Evolutionary conservation across 495 filamentous ascomycete species (phyloP).

Genomic region (Beverwykella pulmonaria): DNA sequence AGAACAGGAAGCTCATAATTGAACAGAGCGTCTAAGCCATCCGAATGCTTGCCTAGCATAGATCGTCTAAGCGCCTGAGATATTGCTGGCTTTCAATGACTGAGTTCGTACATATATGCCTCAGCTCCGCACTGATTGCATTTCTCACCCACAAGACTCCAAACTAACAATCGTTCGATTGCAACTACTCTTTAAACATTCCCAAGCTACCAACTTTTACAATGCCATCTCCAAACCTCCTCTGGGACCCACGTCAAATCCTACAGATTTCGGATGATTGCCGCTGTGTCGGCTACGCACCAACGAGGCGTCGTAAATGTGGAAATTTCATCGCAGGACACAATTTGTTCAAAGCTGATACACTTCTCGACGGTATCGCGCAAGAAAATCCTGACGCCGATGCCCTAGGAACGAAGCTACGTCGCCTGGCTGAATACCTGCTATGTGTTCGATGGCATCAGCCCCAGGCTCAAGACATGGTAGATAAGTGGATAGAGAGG

Average conservation of each 20-base stretch:
- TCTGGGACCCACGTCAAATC: not conserved
- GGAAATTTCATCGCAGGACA: not conserved
- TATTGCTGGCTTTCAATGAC: not conserved
- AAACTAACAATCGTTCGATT: not conserved
- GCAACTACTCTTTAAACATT: too few relatives aligned
- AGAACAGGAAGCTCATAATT: too few relatives aligned
- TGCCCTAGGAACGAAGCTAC: not conserved
- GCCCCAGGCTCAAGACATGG: not conserved
- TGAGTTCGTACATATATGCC: not conserved
- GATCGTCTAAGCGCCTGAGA: not conserved
- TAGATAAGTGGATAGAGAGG: not conserved
- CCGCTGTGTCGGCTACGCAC: slow-evolving; percentile 6
- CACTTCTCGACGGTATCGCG: not conserved
- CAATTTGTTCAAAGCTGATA: not conserved
- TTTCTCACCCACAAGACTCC: not conserved
- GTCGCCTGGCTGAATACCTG: not conserved
- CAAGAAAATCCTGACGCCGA: not conserved
- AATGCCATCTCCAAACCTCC: not conserved
- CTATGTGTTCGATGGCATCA: slow-evolving; percentile 3
- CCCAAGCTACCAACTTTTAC: not conserved
- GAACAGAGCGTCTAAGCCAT: not conserved
- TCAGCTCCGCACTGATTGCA: not conserved
- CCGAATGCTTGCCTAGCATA: not conserved
- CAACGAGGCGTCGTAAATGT: slow-evolving; percentile 3
- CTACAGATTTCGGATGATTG: not conserved